A percentile compares a stretch with the other conserved stretches of the same genome.
These are phyloP conservation scores for Penicillium chermesinum DNA, from an alignment of 495 filamentous ascomycete species.

Conservation along the genomic window DNA sequence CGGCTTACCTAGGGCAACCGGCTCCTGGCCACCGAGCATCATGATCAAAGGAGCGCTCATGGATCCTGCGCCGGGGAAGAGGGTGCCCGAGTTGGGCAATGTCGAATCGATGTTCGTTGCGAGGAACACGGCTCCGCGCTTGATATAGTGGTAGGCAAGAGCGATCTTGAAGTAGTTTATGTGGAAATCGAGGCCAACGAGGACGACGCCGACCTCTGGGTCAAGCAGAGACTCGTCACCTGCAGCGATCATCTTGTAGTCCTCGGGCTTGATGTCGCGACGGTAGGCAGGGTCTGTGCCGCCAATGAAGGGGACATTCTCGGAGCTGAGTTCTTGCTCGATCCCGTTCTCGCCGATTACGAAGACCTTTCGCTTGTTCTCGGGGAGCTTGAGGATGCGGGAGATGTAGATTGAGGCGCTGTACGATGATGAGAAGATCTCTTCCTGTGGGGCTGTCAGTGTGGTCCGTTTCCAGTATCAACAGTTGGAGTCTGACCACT, in stretches of 20 bases:
- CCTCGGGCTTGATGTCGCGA: conserved; percentile 69
- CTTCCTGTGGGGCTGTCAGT: conserved; percentile 51
- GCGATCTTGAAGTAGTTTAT: conserved; percentile 90
- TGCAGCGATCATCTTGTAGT: conserved; percentile 70
- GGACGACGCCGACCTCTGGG: conserved; percentile 81
- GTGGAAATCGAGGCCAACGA: conserved; percentile 86
- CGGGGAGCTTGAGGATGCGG: conserved; percentile 73
- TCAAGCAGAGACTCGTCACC: conserved; percentile 65
- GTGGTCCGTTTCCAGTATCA: not conserved
- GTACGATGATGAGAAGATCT: conserved; percentile 95
- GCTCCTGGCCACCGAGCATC: conserved; percentile 58
- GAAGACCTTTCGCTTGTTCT: conserved; percentile 84
- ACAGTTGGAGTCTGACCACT: conserved; percentile 39
- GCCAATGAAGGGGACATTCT: conserved; percentile 75
- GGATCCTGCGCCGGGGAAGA: conserved; percentile 90
- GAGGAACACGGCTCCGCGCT: conserved; percentile 77
- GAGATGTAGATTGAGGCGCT: conserved; percentile 94
- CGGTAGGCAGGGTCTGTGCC: conserved; percentile 79
- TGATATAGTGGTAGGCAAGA: conserved; percentile 78
- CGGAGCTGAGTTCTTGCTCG: conserved; percentile 75
- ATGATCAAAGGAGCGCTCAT: conserved; percentile 73
- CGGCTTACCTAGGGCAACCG: conserved; percentile 82
- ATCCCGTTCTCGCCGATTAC: conserved; percentile 89
- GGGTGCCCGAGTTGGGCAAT: conserved; percentile 66
- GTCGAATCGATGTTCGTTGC: conserved; percentile 91